Base-by-base conservation (phyloP, 1,284 basidiomycete genomes). In the Ustilago xerochloae region DNA sequence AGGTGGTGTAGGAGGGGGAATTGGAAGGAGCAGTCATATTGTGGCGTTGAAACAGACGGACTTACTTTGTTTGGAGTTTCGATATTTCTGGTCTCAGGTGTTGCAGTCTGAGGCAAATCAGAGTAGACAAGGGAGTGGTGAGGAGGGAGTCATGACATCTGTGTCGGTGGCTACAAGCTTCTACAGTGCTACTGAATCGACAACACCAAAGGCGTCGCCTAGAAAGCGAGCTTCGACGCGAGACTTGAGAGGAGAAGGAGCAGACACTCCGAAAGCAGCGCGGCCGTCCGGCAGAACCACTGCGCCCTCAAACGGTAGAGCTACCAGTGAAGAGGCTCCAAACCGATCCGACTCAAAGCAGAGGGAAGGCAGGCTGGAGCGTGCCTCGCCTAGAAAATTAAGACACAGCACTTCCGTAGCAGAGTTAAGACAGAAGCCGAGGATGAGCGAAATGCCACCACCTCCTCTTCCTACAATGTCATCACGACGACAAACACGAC, bases 1-100 rank as follows among this genome's bases (percentile, higher is more conserved):
- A 18, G 43, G 49, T n/a, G 52, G 38, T 16, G 20, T 53, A 0
- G 56, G 63, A 10, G 33, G 38, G 0, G 38, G 36, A 1, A n/a
- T n/a, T n/a, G 50, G 47, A 4, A 45, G 56, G 22, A 36, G 35
- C 0, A 48, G 55, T 16, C 51, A 59, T 33, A 51, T 70, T 6
- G 36, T 39, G 0, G 72, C 67, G 5, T 20, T 70, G 10, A 75
- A 75, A 47, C 67, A 75, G 63, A 75, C 67, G 20, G 72, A 75
- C 43, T 53, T 75, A 54, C 41, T 63, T 16, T 75, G 72, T 43
- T 46, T 75, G 49, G 72, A 75, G 41, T 75, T 75, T 43, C 41
- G 72, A 6, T 75, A 75, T 59, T 75, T 75, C 15, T 70, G 67
- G 63, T 57, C 63, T 2, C 72, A 70, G 35, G 29, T 72, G 18